Base-by-base conservation (phyloP, 2,329 filamentous ascomycete genomes). In the Cladosporium phlei region DNA sequence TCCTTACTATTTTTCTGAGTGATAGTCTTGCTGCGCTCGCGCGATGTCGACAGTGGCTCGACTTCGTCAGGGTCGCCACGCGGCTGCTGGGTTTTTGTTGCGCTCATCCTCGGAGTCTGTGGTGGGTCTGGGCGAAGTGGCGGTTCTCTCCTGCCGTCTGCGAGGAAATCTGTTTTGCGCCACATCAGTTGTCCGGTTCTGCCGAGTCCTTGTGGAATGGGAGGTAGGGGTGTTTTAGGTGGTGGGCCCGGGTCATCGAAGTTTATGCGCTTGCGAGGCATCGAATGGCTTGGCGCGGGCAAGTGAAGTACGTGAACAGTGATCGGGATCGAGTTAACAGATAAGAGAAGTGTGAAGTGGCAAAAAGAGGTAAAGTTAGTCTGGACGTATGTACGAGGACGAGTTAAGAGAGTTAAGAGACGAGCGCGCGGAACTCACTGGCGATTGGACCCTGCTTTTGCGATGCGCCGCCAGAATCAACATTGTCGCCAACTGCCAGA, bases 371-470 rank as follows among this genome's bases (percentile, higher is more conserved):
- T 33, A 6, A 27, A 16, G 5, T 34, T 38, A 22, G 29, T 14
- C 24, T 34, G 11, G 11, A 20, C 17, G 12, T 45, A 45, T 45
- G 7, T 45, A 45, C 42, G n/a, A 35, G 25, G 21, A 30, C 12
- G 22, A 38, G 21, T n/a, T n/a, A n/a, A n/a, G n/a, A n/a, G n/a
- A n/a, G n/a, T 37, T 7, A 24, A 20, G 19, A 9, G 16, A 22
- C 19, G 6, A n/a, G 20, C 6, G 24, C 17, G 20, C 20, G 17
- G 24, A 21, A 43, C 39, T 43, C 39, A 43, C 39, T 24, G n/a
- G 33, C 29, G 9, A 7, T 12, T 11, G 38, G 20, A 32, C 22
- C 7, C 14, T 19, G 12, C 27, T n/a, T 9, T 24, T 20, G 21
- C 10, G 29, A 9, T 12, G 19, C 16, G 9, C 43, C 43, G 10